A percentile compares a stretch with the other conserved stretches of the same genome.
Conservation (phyloP, 2,329 filamentous ascomycete species). For the Mariannaea elegans region DNA sequence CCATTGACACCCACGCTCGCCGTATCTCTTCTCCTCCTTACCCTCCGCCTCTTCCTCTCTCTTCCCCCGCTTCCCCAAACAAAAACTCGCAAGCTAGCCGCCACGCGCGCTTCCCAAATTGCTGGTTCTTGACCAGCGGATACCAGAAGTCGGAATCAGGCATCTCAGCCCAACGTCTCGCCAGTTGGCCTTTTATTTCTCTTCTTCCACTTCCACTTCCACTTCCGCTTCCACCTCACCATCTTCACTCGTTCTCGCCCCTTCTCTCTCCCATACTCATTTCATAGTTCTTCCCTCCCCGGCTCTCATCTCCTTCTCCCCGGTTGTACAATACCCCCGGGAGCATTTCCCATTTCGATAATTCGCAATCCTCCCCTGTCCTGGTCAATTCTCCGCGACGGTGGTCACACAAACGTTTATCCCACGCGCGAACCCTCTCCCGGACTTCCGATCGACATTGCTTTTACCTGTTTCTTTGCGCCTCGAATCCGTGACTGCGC, state of each 20-base stretch:
- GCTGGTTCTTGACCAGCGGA: slow-evolving; percentile 34
- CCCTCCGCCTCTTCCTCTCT: not conserved
- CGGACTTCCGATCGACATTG: slow-evolving; percentile 12
- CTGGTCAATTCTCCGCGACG: slow-evolving; percentile 2
- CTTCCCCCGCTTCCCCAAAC: slow-evolving; percentile 32
- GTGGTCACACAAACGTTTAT: slow-evolving; percentile 10
- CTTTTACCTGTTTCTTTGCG: not conserved
- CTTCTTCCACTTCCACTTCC: slow-evolving; percentile 15
- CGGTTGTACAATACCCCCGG: not conserved
- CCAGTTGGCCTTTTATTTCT: slow-evolving; percentile 16
- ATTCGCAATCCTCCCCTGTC: slow-evolving; percentile 1
- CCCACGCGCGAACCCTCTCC: slow-evolving; percentile 1
- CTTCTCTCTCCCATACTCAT: not conserved
- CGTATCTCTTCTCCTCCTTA: not conserved
- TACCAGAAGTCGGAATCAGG: slow-evolving; percentile 27
- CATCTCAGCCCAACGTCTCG: slow-evolving; percentile 33
- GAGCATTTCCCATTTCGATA: not conserved
- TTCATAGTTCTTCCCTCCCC: not conserved
- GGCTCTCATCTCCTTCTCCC: not conserved
- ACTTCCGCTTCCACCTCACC: slow-evolving; percentile 1
- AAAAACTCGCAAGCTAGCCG: slow-evolving; percentile 33
- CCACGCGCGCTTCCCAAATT: slow-evolving; percentile 39
- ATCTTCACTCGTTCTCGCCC: slow-evolving; percentile 19
- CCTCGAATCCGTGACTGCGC: not conserved
- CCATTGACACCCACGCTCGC: not conserved